Conservation (phyloP, 176 grass and related monocot species). For the Musa acuminata region DNA sequence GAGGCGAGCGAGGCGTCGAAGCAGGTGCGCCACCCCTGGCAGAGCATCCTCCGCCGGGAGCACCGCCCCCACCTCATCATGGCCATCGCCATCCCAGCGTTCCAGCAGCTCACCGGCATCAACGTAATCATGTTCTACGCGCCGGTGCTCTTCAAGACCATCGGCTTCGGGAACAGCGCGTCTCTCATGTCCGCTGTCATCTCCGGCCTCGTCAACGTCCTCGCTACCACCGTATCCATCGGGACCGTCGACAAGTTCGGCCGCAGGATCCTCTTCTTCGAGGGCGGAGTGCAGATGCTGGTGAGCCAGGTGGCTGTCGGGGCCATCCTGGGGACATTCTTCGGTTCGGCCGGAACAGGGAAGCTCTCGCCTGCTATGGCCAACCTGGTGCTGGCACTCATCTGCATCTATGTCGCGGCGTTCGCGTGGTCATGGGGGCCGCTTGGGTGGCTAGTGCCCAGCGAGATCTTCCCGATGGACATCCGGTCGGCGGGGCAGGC, state of each 20-base stretch:
- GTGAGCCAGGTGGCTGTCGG: slow-evolving; percentile 14
- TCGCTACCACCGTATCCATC: slow-evolving; percentile 14
- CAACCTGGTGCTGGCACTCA: not conserved
- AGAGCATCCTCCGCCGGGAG: not conserved
- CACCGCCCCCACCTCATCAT: slow-evolving; percentile 39
- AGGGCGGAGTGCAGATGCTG: slow-evolving; percentile 18
- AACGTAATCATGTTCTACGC: slow-evolving; percentile 86
- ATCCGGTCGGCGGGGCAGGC: not conserved
- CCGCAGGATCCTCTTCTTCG: slow-evolving; percentile 4
- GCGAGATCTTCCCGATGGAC: slow-evolving; percentile 2
- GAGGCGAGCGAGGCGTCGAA: not conserved
- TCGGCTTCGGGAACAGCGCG: slow-evolving; percentile 35
- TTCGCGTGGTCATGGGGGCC: slow-evolving; percentile 8
- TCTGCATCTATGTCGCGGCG: not conserved
- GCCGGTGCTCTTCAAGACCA: slow-evolving; percentile 52
- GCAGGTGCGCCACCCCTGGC: not conserved
- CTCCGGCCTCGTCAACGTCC: slow-evolving; percentile 17
- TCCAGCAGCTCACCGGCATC: slow-evolving; percentile 65
- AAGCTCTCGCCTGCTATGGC: not conserved
- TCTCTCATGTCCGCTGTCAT: slow-evolving; percentile 18
- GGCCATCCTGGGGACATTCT: slow-evolving; percentile 16
- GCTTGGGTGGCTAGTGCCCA: slow-evolving; percentile 6
- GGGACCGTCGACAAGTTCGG: slow-evolving; percentile 19
- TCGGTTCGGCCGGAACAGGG: slow-evolving; percentile 12
- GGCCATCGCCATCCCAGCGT: slow-evolving; percentile 44